These are phyloP conservation scores for Gyrodon lividus DNA, from an alignment of 768 basidiomycete genomes.

Conservation along the genomic window DNA sequence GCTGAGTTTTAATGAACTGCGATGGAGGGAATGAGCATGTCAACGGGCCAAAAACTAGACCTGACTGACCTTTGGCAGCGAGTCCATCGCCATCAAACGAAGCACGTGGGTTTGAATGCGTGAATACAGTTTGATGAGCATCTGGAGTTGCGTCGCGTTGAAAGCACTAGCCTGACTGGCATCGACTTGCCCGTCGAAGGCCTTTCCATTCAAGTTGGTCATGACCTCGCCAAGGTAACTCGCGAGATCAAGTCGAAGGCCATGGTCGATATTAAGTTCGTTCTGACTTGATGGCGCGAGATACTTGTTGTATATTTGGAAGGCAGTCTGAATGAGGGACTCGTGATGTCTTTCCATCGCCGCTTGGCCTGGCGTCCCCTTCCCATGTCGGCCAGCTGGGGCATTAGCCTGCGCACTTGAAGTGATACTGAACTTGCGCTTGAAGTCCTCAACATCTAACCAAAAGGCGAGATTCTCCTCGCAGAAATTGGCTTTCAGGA, in stretches of 20 bases:
- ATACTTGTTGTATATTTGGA: constrained; percentile 91
- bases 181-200: constrained; percentile 78
- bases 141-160: constrained; percentile 95
- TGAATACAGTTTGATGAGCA: constrained; percentile 90
- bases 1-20: constrained; percentile 86
- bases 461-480: constrained; percentile 98
- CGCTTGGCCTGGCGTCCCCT: constrained; percentile 66
- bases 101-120: constrained; percentile 97
- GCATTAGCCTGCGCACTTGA: constrained; percentile 78
- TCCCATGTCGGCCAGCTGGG: constrained; percentile 39
- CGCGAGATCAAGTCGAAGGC: constrained; percentile 89
- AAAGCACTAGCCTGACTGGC: constrained; percentile 77
- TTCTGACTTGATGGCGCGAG: constrained; percentile 93
- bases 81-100: constrained; percentile 97
- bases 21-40: constrained; percentile 8
- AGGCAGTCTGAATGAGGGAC: constrained; percentile 89
- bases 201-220: constrained; percentile 69
- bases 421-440: constrained; percentile 92
- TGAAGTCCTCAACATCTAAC: constrained; percentile 97
- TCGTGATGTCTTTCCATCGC: constrained; percentile 99
- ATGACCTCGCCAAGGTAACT: constrained; percentile 92
- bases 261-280: constrained; percentile 98
- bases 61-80: constrained; percentile 83
- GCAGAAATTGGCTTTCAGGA: constrained; percentile 91
- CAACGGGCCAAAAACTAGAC: constrained; percentile 1